These are phyloP conservation scores for Calocera cornea DNA, from an alignment of 768 basidiomycete genomes.

Conservation along the genomic window DNA sequence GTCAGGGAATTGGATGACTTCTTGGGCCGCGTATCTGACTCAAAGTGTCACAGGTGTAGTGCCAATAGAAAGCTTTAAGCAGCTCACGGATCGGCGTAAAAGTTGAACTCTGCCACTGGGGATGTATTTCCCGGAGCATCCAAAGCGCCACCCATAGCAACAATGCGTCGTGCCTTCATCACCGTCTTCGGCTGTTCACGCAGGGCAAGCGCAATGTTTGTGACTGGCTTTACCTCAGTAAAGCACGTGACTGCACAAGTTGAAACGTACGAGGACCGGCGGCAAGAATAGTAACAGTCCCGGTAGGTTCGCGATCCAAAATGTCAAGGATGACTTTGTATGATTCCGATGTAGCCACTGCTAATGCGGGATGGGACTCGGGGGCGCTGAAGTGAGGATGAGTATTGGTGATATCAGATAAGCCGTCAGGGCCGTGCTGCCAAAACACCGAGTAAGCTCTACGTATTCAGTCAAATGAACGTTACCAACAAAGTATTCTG, in stretches of 20 bases:
- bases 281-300: slow-evolving; percentile 16
- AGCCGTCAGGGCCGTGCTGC: slow-evolving; percentile 22
- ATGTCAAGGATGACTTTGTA: slow-evolving; percentile 15
- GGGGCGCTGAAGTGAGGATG: slow-evolving; percentile 17
- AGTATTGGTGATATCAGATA: slow-evolving; percentile 16
- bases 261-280: slow-evolving; percentile 15
- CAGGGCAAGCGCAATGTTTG: slow-evolving; percentile 29
- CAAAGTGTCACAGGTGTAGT: slow-evolving; percentile 15
- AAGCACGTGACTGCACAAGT: neutral
- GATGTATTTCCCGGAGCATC: slow-evolving; percentile 34
- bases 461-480: neutral
- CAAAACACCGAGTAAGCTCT: neutral
- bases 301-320: slow-evolving; percentile 10
- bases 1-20: slow-evolving; percentile 17
- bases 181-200: slow-evolving; percentile 22
- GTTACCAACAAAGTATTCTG: slow-evolving; percentile 19
- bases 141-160: slow-evolving; percentile 34
- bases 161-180: slow-evolving; percentile 17
- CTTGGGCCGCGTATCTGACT: slow-evolving; percentile 27
- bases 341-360: slow-evolving; percentile 5
- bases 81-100: slow-evolving; percentile 24
- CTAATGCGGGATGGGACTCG: neutral
- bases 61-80: neutral
- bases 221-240: slow-evolving; percentile 17
- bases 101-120: slow-evolving; percentile 30